Evolutionary conservation across 352 stramenopile species (phyloP).

Genomic region (Phytophthora cactorum): DNA sequence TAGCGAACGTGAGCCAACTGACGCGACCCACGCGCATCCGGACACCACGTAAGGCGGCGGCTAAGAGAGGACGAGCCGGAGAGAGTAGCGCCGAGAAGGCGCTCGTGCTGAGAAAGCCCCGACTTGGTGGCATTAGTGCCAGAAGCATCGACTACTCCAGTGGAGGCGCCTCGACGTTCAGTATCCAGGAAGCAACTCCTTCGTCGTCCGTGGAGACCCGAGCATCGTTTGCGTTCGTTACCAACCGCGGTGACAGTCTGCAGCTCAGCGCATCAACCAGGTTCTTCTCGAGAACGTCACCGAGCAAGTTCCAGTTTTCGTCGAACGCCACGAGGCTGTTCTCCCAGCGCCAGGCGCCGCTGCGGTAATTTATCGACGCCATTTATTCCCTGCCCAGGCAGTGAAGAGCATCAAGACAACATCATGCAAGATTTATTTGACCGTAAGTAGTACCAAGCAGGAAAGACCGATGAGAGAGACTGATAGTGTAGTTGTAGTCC

Average conservation of each 20-base stretch:
- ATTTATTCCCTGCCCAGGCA: background rate
- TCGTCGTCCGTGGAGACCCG: constrained; percentile 11
- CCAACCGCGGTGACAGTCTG: constrained; percentile 17
- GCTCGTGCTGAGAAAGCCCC: constrained; percentile 56
- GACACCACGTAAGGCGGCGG: constrained; percentile 61
- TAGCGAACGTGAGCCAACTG: constrained; percentile 46
- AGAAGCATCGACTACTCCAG: constrained; percentile 28
- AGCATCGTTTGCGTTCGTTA: constrained; percentile 30
- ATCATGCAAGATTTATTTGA: constrained; percentile 39
- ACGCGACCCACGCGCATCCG: constrained; percentile 47
- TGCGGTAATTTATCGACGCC: constrained; percentile 37
- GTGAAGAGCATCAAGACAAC: constrained; percentile 13
- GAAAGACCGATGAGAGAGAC: constrained; percentile 29
- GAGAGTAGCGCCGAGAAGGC: constrained; percentile 64
- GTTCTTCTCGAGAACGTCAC: constrained; percentile 41
- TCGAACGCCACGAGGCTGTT: constrained; percentile 50
- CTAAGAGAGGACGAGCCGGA: constrained; percentile 58
- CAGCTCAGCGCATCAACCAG: constrained; percentile 8
- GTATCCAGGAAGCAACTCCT: constrained; percentile 5
- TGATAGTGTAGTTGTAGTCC: constrained; percentile 37
- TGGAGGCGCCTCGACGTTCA: constrained; percentile 18
- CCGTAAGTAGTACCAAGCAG: constrained; percentile 12
- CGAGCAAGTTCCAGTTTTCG: constrained; percentile 62
- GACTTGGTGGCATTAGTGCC: constrained; percentile 37
- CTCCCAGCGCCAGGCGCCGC: constrained; percentile 48